Evolutionary conservation across 208 protist genomes (phyloP).

Genomic region (Acanthamoeba castellanii): DNA sequence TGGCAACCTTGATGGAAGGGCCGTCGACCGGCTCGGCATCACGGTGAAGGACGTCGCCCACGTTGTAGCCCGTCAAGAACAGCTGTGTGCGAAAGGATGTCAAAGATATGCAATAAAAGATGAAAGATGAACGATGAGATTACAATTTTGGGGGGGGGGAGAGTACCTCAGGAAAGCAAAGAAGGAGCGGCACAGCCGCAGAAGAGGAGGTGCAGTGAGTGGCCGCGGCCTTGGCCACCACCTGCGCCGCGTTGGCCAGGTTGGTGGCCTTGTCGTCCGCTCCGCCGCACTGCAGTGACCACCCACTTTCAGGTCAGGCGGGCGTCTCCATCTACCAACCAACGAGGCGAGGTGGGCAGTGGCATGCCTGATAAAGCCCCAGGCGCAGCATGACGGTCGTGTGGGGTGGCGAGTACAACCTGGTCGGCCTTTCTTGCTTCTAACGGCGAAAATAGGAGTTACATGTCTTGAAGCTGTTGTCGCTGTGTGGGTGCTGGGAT

Average conservation of each 20-base stretch:
- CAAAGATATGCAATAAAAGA: background rate
- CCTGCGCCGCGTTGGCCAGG: background rate
- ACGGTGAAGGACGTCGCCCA: constrained; percentile 3
- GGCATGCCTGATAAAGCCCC: background rate
- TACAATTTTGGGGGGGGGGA: background rate
- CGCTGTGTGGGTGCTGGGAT: too few species aligned
- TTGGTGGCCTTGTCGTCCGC: background rate
- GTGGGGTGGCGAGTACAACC: background rate
- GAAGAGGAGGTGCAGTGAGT: background rate
- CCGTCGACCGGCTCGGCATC: constrained; percentile 11
- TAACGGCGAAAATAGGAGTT: too few species aligned
- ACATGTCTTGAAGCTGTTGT: too few species aligned
- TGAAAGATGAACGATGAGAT: background rate
- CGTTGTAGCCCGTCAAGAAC: constrained; percentile 49
- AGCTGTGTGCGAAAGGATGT: background rate
- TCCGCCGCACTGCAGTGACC: background rate
- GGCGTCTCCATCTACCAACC: too few species aligned
- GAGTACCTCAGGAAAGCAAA: constrained; percentile 32
- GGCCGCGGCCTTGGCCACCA: background rate
- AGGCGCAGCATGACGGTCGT: background rate
- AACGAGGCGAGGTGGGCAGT: too few species aligned
- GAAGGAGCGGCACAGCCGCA: background rate
- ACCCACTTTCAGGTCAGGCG: too few species aligned
- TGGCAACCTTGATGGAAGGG: background rate
- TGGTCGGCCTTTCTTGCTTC: too few species aligned